Evolutionary conservation across 2,329 filamentous ascomycete genomes (phyloP), one percentile per base, ranked within the genome.

Genomic region (Onygenales sp.): DNA sequence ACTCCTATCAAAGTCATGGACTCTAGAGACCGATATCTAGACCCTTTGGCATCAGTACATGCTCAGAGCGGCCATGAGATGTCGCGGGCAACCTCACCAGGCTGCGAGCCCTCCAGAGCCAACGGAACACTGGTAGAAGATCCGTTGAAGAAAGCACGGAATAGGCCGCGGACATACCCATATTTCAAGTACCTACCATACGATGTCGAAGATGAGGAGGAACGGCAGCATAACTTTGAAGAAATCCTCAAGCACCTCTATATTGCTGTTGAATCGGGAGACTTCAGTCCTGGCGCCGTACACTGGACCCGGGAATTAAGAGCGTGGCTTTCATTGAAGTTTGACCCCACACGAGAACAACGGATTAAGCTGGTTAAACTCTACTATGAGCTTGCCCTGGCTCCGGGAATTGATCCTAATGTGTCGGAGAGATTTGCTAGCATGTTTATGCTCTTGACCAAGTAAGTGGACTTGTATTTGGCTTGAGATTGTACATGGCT

Each of bases 251-350:
- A 91, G 68, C 88, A 95, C 65, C 84, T 98, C 33, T 97, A 95
- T 69, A 88, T 96, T 62, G 83, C 92, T 54, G 79, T 98, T 58
- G 86, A 90, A 66, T 86, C 93, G 3, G 90, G 95, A 59, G 93
- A 98, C 70, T 97, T 97, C 70, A 85, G 87, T 27, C 88, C 92
- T 0, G 93, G 93, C 36, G 93, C 92, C 32, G 78, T 95, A 56
- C 92, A 98, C 71, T 98, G 93, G 93, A 96, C 93, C 13, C 84
- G 92, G 61, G 93, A 98, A 79, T 84, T 98, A 47, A 84, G 91
- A 66, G 88, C 87, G 70, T 98, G 94, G 93, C 78, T 98, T 60
- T 87, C 86, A 52, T 83, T 98, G 70, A 98, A 98, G 77, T 98
- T 98, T 67, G 92, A 98, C 73, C 89, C 95, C 67, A 88, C 89